Base-by-base conservation (phyloP, 495 filamentous ascomycete genomes). In the Sporormia fimetaria region DNA sequence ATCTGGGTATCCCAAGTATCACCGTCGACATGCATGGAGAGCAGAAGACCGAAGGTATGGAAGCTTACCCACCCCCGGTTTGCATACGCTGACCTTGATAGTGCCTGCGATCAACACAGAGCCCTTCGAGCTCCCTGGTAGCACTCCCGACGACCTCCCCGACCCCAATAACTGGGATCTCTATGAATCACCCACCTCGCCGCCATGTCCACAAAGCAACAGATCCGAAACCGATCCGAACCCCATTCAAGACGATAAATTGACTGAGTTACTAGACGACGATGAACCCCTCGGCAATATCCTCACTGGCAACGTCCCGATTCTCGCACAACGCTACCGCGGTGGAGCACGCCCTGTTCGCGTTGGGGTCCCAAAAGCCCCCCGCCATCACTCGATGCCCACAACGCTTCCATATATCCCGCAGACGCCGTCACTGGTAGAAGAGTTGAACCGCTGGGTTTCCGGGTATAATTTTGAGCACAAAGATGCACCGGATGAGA, bases 1-100 rank as follows among this genome's bases (percentile, higher is more conserved):
- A 51, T 32, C 24, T 51, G 15, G 44, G 40, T 2, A 9, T 45
- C 4, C 47, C 47, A 16, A 51, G 47, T 20, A 51, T 51, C 41
- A 44, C 23, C 10, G 37, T 51, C n/a, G 44, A 40, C 8, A 37
- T 44, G 12, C 4, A n/a, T 11, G 36, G 25, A 7, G 22, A 16
- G 4, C 23, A 31, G 8, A 40, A 36, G 17, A 16, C 38, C 2
- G 27, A 39, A 26, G 23, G 46, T 44, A 44, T 16, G 45, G 23
- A 10, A 12, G 12, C 10, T 9, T n/a, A 3, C 6, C 3, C 18
- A n/a, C 7, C 6, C 4, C 12, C 5, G 16, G n/a, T 36, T 6
- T 10, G 17, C 2, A 18, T 34, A 30, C 21, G 37, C 22, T 27
- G 12, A 37, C 12, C 21, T 16, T 9, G 10, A 10, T 12, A 49